These are phyloP conservation scores for Talaromyces marneffei DNA, from an alignment of 2,329 filamentous ascomycete species.

Conservation along the genomic window DNA sequence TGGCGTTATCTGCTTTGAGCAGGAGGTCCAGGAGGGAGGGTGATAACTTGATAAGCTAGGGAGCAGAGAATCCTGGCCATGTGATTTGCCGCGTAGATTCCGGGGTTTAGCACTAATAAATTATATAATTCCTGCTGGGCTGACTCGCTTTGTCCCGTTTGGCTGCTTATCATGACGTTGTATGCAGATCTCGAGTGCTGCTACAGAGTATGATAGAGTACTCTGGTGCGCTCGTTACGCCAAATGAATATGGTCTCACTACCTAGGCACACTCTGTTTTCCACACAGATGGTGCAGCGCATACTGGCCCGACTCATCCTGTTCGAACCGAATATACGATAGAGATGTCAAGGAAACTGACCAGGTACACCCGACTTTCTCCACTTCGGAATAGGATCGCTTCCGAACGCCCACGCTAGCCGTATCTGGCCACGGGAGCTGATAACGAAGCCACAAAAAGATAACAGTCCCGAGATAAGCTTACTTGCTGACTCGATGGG, in stretches of 20 bases:
- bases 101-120: slow-evolving; percentile 2
- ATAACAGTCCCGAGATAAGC: slow-evolving; percentile 5
- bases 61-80: not conserved
- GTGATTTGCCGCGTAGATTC: not conserved
- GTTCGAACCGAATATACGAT: no score
- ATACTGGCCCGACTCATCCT: no score
- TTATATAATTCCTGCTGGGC: no score
- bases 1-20: slow-evolving; percentile 1
- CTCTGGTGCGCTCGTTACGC: no score
- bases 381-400: not conserved
- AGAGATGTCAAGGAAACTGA: no score
- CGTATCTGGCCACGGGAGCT: not conserved
- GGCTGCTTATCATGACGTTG: slow-evolving; percentile 12
- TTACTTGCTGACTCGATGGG: slow-evolving; percentile 15
- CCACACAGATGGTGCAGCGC: no score
- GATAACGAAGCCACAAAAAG: not conserved
- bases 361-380: no score
- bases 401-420: not conserved
- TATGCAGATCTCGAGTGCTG: not conserved
- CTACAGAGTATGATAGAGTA: not conserved
- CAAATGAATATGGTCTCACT: not conserved
- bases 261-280: no score
- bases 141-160: not conserved
- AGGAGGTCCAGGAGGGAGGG: no score
- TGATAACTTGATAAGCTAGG: no score